Conservation (phyloP, 306 rosid genomes). For the Adenanthera pavonina region DNA sequence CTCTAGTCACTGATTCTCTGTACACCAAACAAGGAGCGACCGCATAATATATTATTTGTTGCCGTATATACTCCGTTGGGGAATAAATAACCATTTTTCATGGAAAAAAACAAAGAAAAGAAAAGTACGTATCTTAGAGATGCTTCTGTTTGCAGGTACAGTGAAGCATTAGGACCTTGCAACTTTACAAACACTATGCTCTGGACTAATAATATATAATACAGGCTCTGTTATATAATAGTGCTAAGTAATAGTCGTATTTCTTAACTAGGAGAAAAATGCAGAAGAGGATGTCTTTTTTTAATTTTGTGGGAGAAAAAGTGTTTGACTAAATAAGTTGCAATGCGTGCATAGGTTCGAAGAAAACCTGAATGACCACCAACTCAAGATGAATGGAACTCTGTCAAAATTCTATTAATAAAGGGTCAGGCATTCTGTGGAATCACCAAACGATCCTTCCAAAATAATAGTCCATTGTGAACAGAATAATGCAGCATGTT, state of each 20-base stretch:
- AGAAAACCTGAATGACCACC: too few relatives aligned
- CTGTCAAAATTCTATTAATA: too few relatives aligned
- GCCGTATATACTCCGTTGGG: neutral
- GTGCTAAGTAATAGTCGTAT: neutral
- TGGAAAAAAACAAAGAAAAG: neutral
- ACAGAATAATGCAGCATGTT: too few relatives aligned
- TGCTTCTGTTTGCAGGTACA: neutral
- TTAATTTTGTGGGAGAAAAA: neutral
- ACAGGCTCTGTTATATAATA: conserved; percentile 29
- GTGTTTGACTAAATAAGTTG: conserved; percentile 33
- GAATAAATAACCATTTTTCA: neutral
- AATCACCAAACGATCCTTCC: too few relatives aligned
- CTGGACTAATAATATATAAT: too few relatives aligned
- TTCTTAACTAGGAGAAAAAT: neutral
- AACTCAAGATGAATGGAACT: too few relatives aligned
- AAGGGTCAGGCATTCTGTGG: too few relatives aligned
- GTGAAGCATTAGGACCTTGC: conserved; percentile 20
- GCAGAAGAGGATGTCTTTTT: neutral
- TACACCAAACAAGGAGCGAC: neutral
- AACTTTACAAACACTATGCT: neutral
- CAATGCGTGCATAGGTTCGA: too few relatives aligned
- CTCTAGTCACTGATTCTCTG: neutral
- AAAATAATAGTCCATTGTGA: too few relatives aligned
- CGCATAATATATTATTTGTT: neutral
- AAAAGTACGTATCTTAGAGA: neutral